Evolutionary conservation across 2,329 filamentous ascomycete species (phyloP), one percentile per base, ranked within the genome.

Genomic region (Lachnellula subtilissima): DNA sequence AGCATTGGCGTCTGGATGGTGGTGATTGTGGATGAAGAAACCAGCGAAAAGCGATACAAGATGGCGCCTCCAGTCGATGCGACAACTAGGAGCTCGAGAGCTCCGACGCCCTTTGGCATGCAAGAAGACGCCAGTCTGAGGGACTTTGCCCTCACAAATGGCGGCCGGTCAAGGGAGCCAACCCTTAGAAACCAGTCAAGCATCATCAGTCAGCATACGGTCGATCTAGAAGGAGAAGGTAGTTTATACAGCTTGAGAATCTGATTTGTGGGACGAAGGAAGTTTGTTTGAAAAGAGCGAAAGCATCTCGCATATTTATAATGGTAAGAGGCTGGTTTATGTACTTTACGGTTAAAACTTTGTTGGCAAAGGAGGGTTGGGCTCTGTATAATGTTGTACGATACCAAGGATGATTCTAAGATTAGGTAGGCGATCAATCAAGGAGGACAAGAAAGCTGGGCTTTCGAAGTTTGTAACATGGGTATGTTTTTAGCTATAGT

Each of bases 1-100:
- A 75, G 80, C 3, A 82, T 91, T 0, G 88, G 88, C 15, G 87
- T 90, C 0, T 91, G 88, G 88, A 88, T 91, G 85, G 77, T 91
- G 5, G 79, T 91, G 0, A 76, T 91, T 14, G 82, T 89, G 3
- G 86, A 90, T 59, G 84, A 85, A 52, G 84, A 88, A 19, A 48
- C 54, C 3, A 40, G 17, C 39, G 25, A 23, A 5, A 65, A 59
- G 25, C 54, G 59, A 9, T 66, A 63, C 52, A 64, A 59, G 45
- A 57, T 64, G 32, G 65, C 68, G 2, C 68, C 68, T n/a, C 64
- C 68, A 2, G 61, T 70, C 0, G 67, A 70, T 56, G 66, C 66
- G 5, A 65, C 58, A 23, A 65, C 64, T 35, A 67, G 64, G 22
- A 22, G 22, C 22, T 22, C 22, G 8, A 55, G 62, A 48, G 56